Percentiles rank a stretch among this genome's conserved stretches.
Evolutionary conservation across 345 rosid genomes (phyloP).

Genomic region (Limnanthes douglasii): DNA sequence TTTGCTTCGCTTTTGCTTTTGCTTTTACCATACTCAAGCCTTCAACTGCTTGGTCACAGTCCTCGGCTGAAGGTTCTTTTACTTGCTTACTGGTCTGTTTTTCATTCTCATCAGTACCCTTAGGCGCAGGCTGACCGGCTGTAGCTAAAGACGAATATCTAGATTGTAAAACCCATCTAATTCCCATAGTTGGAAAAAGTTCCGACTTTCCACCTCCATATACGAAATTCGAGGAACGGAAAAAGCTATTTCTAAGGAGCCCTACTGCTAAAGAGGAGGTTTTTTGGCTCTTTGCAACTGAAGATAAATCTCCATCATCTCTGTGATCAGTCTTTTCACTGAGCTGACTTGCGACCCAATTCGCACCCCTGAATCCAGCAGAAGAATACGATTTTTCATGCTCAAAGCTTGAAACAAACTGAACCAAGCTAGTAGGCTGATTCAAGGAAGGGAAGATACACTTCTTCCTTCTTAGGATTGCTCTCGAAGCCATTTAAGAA

Average conservation of each 20-base stretch:
- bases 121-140: conserved; percentile 30
- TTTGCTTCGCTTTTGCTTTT: conserved; percentile 73
- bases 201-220: conserved; percentile 20
- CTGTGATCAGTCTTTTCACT: conserved; percentile 11
- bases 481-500: conserved; percentile 77
- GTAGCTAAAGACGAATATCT: conserved; percentile 40
- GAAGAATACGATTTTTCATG: conserved; percentile 13
- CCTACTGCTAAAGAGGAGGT: conserved; percentile 2
- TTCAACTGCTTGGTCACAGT: conserved; percentile 95
- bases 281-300: conserved; percentile 11
- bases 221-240: conserved; percentile 16
- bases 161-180: conserved; percentile 23
- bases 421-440: conserved; percentile 20
- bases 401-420: conserved; percentile 21
- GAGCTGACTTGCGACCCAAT: conserved; percentile 8
- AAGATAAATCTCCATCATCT: conserved; percentile 15
- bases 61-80: conserved; percentile 88
- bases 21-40: conserved; percentile 73
- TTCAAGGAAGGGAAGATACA: conserved; percentile 17
- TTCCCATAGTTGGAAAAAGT: conserved; percentile 19
- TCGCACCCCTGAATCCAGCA: conserved; percentile 10
- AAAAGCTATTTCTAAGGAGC: conserved; percentile 11
- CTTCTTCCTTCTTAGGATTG: conserved; percentile 40
- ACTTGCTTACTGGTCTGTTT: conserved; percentile 28
- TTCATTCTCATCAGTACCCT: conserved; percentile 23